phyloP scores from a whole-genome alignment of 108 stramenopile species.

The Nitzschia palea region DNA sequence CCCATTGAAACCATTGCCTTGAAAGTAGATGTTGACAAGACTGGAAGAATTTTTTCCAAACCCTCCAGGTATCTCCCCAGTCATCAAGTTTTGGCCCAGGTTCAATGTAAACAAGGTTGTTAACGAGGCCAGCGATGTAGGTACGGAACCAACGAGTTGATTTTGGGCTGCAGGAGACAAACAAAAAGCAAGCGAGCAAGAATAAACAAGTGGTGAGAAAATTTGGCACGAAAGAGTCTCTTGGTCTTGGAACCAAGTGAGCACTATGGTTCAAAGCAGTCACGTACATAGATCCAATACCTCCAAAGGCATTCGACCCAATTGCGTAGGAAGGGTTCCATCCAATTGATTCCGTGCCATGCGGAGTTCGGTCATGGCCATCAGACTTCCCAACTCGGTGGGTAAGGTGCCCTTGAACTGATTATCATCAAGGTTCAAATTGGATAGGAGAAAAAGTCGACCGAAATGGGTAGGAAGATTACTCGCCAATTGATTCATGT shows the following conservation, averaged over 20 bases:
- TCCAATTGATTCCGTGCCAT: constrained; percentile 27
- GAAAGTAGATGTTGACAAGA: constrained; percentile 1
- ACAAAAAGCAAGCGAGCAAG: background rate
- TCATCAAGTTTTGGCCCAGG: constrained; percentile 16
- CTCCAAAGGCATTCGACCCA: constrained; percentile 23
- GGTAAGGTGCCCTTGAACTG: constrained; percentile 48
- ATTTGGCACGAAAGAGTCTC: too few species aligned
- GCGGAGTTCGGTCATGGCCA: constrained; percentile 36
- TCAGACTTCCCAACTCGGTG: constrained; percentile 9
- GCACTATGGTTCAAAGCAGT: too few species aligned
- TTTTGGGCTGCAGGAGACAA: background rate
- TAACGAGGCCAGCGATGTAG: constrained; percentile 1
- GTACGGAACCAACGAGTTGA: constrained; percentile 23
- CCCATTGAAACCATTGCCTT: background rate
- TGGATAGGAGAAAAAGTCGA: background rate
- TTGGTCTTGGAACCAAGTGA: too few species aligned
- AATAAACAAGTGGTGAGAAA: too few species aligned
- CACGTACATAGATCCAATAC: background rate
- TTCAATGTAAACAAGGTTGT: constrained; percentile 3
- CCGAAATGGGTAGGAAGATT: constrained; percentile 28
- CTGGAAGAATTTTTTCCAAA: background rate
- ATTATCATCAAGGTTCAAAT: constrained; percentile 4
- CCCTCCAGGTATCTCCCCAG: constrained; percentile 7
- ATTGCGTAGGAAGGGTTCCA: constrained; percentile 46
- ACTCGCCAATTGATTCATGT: constrained; percentile 35